Conservation (phyloP, 129 eudicot genomes). For the Heracleum sosnowskyi region DNA sequence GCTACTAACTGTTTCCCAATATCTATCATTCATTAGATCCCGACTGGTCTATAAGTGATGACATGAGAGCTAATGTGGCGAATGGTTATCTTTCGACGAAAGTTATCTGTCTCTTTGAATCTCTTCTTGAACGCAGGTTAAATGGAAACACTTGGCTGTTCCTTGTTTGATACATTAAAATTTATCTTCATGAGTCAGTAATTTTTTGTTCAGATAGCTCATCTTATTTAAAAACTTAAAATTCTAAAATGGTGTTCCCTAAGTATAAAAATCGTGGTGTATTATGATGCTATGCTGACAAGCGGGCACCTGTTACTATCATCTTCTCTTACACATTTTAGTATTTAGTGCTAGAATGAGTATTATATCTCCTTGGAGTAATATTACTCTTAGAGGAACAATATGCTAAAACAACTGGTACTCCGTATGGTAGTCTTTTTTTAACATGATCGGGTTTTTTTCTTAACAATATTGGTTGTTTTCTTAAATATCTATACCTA, state of each 20-base stretch:
- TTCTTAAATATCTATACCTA: neutral
- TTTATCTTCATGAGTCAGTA: too few relatives aligned
- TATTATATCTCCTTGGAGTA: neutral
- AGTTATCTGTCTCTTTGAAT: conserved; percentile 58
- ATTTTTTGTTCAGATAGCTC: neutral
- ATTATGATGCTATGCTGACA: neutral
- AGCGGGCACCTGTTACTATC: neutral
- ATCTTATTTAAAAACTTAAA: neutral
- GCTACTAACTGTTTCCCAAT: neutral
- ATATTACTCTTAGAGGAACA: neutral
- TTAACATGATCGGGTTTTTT: neutral
- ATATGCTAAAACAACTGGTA: neutral
- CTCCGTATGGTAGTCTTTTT: neutral
- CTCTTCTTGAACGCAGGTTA: conserved; percentile 75
- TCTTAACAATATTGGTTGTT: too few relatives aligned
- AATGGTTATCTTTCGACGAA: conserved; percentile 52
- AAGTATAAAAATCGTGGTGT: neutral
- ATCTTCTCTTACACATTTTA: neutral
- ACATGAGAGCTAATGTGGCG: conserved; percentile 24
- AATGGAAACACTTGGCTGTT: neutral
- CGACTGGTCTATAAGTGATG: conserved; percentile 27
- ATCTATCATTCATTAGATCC: conserved; percentile 18
- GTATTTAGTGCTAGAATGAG: neutral
- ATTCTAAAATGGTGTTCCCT: neutral
- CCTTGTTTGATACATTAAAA: neutral